Conservation (phyloP, 192 early-diverging fungal species). For the Backusella australiensis region DNA sequence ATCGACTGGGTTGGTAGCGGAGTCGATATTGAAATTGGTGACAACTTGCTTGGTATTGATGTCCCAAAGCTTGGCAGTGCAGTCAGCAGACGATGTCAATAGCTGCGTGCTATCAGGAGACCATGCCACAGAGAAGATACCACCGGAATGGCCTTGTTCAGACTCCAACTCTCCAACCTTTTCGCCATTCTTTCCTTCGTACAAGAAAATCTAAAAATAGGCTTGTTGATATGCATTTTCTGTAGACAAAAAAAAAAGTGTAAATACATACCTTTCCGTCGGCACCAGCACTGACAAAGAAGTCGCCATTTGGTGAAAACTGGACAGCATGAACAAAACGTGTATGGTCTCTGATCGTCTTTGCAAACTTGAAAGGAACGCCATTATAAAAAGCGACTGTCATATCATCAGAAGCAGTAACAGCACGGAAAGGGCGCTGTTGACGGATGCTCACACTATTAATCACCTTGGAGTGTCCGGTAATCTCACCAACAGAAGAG, state of each 20-base stretch:
- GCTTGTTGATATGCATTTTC: neutral
- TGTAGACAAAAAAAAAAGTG: neutral
- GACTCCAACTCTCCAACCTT: constrained; percentile 52
- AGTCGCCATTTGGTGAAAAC: constrained; percentile 79
- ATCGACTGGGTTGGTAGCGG: constrained; percentile 40
- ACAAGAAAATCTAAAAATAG: constrained; percentile 71
- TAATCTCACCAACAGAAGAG: constrained; percentile 87
- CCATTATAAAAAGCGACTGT: constrained; percentile 89
- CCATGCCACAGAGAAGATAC: constrained; percentile 87
- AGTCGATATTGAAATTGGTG: constrained; percentile 52
- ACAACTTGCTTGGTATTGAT: constrained; percentile 66
- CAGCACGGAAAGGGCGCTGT: constrained; percentile 86
- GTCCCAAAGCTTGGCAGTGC: constrained; percentile 92
- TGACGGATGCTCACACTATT: constrained; percentile 91
- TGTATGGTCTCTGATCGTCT: constrained; percentile 73
- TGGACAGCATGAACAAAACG: constrained; percentile 90
- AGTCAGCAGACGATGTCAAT: constrained; percentile 83
- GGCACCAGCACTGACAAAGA: constrained; percentile 80
- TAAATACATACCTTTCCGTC: constrained; percentile 68
- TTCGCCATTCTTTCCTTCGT: constrained; percentile 90
- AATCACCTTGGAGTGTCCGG: constrained; percentile 84
- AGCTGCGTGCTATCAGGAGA: constrained; percentile 75
- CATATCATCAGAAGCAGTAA: constrained; percentile 89
- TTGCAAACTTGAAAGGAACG: constrained; percentile 84
- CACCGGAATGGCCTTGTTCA: constrained; percentile 69